phyloP scores from a whole-genome alignment of 129 eudicot genomes.

The Smallanthus sonchifolius region DNA sequence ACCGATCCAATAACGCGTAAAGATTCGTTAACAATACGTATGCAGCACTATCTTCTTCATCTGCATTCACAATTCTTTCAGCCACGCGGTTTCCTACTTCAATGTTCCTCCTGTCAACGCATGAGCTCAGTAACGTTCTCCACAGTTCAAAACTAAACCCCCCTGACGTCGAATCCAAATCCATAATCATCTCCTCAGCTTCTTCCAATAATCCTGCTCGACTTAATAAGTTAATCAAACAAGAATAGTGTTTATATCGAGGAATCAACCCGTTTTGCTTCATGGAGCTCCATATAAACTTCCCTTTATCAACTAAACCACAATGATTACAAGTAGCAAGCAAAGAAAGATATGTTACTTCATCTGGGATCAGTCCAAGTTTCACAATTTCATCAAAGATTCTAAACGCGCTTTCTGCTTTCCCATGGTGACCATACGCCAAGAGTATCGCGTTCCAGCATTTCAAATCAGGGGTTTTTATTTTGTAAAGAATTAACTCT shows the following conservation, averaged over 20 bases:
- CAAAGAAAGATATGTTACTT: conserved; percentile 61
- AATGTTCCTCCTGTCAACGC: conserved; percentile 45
- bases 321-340: conserved; percentile 74
- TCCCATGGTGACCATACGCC: conserved; percentile 82
- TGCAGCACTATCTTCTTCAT: conserved; percentile 50
- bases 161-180: conserved; percentile 29
- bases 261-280: conserved; percentile 47
- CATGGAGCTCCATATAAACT: conserved; percentile 61
- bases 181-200: conserved; percentile 52
- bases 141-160: conserved; percentile 48
- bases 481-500: conserved; percentile 36
- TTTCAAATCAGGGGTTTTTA: conserved; percentile 47
- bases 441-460: conserved; percentile 82
- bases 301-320: conserved; percentile 61
- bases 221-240: conserved; percentile 68
- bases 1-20: conserved; percentile 51
- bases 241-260: conserved; percentile 69
- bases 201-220: conserved; percentile 71
- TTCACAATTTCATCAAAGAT: conserved; percentile 46
- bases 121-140: conserved; percentile 65
- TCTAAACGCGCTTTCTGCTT: conserved; percentile 46
- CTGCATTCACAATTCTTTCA: conserved; percentile 35
- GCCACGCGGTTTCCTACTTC: conserved; percentile 55
- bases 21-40: conserved; percentile 47
- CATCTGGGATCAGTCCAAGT: conserved; percentile 52